Conservation (phyloP, 768 basidiomycete species). For the Boletus insuetus region DNA sequence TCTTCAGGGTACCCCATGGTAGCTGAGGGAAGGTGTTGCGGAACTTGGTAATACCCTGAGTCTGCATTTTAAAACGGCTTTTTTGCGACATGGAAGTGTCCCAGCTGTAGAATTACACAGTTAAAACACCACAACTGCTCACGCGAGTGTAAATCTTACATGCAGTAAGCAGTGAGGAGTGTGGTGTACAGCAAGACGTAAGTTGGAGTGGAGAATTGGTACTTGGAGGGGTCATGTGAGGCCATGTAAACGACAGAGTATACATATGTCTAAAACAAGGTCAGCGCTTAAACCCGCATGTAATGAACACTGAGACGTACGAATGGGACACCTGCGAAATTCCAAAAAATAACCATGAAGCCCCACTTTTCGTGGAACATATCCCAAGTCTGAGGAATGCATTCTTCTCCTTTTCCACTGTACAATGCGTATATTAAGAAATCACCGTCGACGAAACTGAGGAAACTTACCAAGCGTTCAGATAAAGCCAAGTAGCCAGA, state of each 20-base stretch:
- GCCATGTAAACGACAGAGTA: conserved; percentile 99
- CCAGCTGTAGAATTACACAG: conserved; percentile 53
- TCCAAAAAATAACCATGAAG: conserved; percentile 99
- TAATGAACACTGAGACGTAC: conserved; percentile 43
- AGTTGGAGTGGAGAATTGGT: conserved; percentile 77
- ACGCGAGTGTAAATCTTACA: conserved; percentile 46
- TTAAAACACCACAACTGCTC: background rate
- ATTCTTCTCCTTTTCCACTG: conserved; percentile 91
- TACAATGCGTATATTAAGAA: background rate
- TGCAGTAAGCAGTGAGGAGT: conserved; percentile 80
- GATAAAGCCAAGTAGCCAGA: conserved; percentile 91
- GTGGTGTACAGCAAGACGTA: conserved; percentile 73
- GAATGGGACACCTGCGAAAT: conserved; percentile 90
- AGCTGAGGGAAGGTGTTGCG: conserved; percentile 94
- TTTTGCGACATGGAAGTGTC: conserved; percentile 97
- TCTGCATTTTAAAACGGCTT: conserved; percentile 96
- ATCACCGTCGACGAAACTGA: background rate
- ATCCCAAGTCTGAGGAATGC: conserved; percentile 97
- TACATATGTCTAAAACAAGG: conserved; percentile 71
- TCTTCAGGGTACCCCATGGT: conserved; percentile 75
- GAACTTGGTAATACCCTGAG: conserved; percentile 79
- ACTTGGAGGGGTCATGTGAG: conserved; percentile 84
- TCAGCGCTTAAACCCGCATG: background rate
- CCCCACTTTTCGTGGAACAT: conserved; percentile 99
- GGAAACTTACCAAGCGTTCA: conserved; percentile 80